Evolutionary conservation across 2,329 filamentous ascomycete genomes (phyloP), one percentile per base, ranked within the genome.

Genomic region (Pleoardoris graminearum): DNA sequence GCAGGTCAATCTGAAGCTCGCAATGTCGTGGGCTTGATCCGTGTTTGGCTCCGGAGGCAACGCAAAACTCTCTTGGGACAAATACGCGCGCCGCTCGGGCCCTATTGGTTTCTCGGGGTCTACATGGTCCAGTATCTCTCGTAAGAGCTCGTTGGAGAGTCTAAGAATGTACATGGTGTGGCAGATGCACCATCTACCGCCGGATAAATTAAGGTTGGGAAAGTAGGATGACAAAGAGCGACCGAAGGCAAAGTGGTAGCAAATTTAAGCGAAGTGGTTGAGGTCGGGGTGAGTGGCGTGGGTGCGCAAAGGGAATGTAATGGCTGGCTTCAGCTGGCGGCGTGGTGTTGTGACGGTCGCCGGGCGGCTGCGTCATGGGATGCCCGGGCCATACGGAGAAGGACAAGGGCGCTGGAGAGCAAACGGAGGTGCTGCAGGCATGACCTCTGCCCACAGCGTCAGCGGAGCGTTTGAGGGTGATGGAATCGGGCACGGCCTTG

Each of bases 51-150:
- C 72, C 11, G 73, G 72, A 37, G 76, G 75, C 46, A 69, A 70
- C 54, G 75, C 77, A 68, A 81, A 79, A 69, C 77, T 79, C 63
- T 81, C 80, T 52, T 78, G 77, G 21, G 80, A 81, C 27, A 81
- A 71, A 61, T 79, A 81, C 53, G 75, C 76, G 56, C 78, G 73
- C 48, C 77, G 75, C 57, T 80, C 79, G 47, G 80, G 75, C 30
- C 73, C 76, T 50, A 80, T 75, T 25, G 77, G 74, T 62, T 78
- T 79, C 41, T 80, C 77, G 29, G 78, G 75, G 55, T 82, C 77
- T 58, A 83, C 76, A 58, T 79, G 72, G 61, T 80, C 78, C 58
- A 82, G 72, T 22, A 82, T 79, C 50, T 76, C 74, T 52, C 75
- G 74, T 44, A 81, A 71, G 46, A 82, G 71, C 63, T 82, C 79